Conservation (phyloP, 2,329 filamentous ascomycete species). For the Aspergillus ustus region DNA sequence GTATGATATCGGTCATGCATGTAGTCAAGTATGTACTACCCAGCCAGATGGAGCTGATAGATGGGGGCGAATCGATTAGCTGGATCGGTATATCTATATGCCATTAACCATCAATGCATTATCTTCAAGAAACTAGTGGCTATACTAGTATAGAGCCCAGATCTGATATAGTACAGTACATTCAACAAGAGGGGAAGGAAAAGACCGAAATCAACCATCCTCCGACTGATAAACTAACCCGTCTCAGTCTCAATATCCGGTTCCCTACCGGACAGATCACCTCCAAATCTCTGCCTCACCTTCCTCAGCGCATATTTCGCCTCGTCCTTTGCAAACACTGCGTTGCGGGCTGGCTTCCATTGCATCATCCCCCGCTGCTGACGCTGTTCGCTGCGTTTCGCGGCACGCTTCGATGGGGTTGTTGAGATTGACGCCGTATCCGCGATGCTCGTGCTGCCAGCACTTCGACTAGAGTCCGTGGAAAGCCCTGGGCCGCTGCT, state of each 20-base stretch:
- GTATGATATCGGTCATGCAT: too few relatives aligned
- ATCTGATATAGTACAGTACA: background rate
- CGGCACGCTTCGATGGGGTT: constrained; percentile 38
- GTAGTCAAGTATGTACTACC: too few relatives aligned
- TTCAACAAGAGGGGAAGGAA: background rate
- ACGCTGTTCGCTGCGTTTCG: constrained; percentile 66
- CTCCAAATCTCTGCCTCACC: constrained; percentile 72
- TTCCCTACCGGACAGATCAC: constrained; percentile 74
- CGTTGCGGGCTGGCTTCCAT: constrained; percentile 87
- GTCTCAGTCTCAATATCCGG: constrained; percentile 85
- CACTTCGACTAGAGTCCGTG: background rate
- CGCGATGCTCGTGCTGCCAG: background rate
- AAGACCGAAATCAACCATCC: background rate
- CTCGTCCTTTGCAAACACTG: constrained; percentile 86
- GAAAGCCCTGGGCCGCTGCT: background rate
- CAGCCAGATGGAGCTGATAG: too few relatives aligned
- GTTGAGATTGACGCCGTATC: constrained; percentile 16
- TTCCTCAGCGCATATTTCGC: constrained; percentile 76
- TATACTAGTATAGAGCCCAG: too few relatives aligned
- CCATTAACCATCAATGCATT: background rate
- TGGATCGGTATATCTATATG: too few relatives aligned
- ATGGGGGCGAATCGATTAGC: too few relatives aligned
- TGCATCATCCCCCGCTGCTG: constrained; percentile 93
- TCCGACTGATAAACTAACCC: background rate
- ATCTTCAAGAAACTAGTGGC: background rate